Evolutionary conservation across 2,329 filamentous ascomycete species (phyloP).

Genomic region (Exophiala oligosperma): DNA sequence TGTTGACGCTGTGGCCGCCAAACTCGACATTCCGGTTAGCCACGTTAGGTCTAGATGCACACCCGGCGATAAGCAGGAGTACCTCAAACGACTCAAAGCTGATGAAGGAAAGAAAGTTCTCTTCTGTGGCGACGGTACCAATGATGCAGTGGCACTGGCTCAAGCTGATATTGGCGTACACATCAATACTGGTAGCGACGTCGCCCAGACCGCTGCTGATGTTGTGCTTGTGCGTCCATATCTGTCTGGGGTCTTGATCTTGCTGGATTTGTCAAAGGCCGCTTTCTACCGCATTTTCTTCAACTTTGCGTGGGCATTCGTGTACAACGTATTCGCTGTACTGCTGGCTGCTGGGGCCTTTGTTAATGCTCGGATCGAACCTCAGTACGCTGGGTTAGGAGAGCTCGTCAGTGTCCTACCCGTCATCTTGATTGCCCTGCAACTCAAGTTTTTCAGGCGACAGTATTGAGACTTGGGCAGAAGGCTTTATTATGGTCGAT

Average conservation of each 20-base stretch:
- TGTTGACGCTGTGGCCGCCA: conserved; percentile 49
- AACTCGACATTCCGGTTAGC: conserved; percentile 39
- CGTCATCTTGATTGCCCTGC: conserved; percentile 49
- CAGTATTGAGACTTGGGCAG: background rate
- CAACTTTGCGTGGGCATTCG: conserved; percentile 69
- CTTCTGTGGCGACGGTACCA: conserved; percentile 77
- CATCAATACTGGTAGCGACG: conserved; percentile 62
- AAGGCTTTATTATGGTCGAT: background rate
- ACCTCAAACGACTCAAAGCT: conserved; percentile 30
- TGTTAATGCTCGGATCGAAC: conserved; percentile 59
- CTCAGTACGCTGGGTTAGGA: conserved; percentile 66
- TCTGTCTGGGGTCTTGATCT: conserved; percentile 57
- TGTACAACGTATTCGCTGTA: conserved; percentile 71
- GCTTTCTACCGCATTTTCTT: conserved; percentile 56
- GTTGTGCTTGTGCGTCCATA: conserved; percentile 64
- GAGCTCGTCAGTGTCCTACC: conserved; percentile 74
- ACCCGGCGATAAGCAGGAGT: conserved; percentile 56
- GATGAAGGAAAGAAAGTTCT: conserved; percentile 36
- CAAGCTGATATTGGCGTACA: conserved; percentile 71
- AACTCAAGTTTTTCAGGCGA: background rate
- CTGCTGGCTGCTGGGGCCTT: conserved; percentile 67
- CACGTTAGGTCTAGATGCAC: conserved; percentile 50
- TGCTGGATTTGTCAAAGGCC: conserved; percentile 55
- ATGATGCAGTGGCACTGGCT: conserved; percentile 72
- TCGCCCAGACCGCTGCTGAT: conserved; percentile 67